Evolutionary conservation across 2,329 filamentous ascomycete genomes (phyloP).

Genomic region (Nemania diffusa): DNA sequence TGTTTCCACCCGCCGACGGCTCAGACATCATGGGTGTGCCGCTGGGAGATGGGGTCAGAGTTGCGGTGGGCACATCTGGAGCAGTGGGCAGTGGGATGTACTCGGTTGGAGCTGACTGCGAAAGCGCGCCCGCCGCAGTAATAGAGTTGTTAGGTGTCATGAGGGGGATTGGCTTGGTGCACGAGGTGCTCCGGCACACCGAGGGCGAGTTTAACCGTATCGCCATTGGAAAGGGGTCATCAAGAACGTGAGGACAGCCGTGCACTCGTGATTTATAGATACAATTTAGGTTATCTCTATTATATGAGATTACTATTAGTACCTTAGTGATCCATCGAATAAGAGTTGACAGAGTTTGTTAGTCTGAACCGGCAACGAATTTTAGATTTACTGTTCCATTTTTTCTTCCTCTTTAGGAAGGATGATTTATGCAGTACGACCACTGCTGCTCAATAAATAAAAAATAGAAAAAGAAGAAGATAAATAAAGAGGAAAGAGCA

Average conservation of each 20-base stretch:
- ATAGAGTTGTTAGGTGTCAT: slow-evolving; percentile 4
- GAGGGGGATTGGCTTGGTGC: slow-evolving; percentile 19
- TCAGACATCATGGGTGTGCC: slow-evolving; percentile 6
- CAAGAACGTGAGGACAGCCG: neutral
- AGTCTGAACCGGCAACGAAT: no score
- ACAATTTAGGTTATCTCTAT: neutral
- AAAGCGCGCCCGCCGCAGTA: slow-evolving; percentile 11
- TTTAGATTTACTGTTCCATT: neutral
- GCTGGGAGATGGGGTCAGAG: slow-evolving; percentile 2
- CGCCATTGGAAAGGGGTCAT: neutral
- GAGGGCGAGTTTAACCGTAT: slow-evolving; percentile 31
- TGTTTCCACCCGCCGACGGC: slow-evolving; percentile 22
- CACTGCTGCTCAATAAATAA: no score
- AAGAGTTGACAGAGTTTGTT: no score
- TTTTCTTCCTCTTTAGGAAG: neutral
- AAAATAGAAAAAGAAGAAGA: no score
- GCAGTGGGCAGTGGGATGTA: slow-evolving; percentile 26
- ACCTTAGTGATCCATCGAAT: no score
- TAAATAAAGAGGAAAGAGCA: no score
- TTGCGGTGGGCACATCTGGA: slow-evolving; percentile 29
- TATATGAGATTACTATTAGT: neutral
- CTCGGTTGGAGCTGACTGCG: slow-evolving; percentile 29
- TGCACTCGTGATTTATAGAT: neutral
- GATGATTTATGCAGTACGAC: no score
- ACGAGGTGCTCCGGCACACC: slow-evolving; percentile 29